Conservation (phyloP, 345 rosid species). For the Citrus glauca region DNA sequence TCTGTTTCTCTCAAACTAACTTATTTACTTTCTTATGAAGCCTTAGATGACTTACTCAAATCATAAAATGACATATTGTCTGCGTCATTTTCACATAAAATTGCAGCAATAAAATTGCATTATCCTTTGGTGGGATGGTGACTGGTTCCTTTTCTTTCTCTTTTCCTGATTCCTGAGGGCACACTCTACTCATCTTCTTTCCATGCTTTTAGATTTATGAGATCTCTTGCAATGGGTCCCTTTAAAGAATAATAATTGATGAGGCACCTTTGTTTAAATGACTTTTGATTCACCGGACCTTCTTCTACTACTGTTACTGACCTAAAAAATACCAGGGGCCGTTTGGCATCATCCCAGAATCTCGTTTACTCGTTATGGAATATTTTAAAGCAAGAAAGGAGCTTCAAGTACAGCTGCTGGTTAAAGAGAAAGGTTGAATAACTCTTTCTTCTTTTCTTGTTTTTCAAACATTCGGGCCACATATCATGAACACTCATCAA, state of each 20-base stretch:
- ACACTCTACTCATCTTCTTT: conserved; percentile 42
- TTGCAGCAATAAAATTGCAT: conserved; percentile 12
- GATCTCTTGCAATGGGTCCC: conserved; percentile 50
- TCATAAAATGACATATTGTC: conserved; percentile 36
- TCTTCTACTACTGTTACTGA: conserved; percentile 45
- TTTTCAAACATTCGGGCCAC: conserved; percentile 80
- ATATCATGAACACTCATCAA: conserved; percentile 30
- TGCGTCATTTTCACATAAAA: conserved; percentile 25
- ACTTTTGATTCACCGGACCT: conserved; percentile 56
- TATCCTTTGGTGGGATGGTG: conserved; percentile 33
- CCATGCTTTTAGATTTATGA: conserved; percentile 33
- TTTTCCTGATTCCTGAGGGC: conserved; percentile 45
- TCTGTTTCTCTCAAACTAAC: background rate
- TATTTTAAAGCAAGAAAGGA: conserved; percentile 46
- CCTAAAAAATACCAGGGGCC: conserved; percentile 26
- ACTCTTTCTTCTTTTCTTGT: conserved; percentile 56
- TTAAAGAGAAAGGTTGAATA: conserved; percentile 57
- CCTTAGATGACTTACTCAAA: background rate
- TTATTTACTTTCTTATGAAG: conserved; percentile 9
- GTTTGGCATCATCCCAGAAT: conserved; percentile 68
- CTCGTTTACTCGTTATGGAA: conserved; percentile 59
- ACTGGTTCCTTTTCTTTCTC: conserved; percentile 39
- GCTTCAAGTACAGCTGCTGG: conserved; percentile 48
- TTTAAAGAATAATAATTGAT: conserved; percentile 55
- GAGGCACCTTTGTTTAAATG: conserved; percentile 54